A percentile compares a stretch with the other conserved stretches of the same genome.
phyloP scores from a whole-genome alignment of 2,329 filamentous ascomycete species.

The Colletotrichum abscissum region DNA sequence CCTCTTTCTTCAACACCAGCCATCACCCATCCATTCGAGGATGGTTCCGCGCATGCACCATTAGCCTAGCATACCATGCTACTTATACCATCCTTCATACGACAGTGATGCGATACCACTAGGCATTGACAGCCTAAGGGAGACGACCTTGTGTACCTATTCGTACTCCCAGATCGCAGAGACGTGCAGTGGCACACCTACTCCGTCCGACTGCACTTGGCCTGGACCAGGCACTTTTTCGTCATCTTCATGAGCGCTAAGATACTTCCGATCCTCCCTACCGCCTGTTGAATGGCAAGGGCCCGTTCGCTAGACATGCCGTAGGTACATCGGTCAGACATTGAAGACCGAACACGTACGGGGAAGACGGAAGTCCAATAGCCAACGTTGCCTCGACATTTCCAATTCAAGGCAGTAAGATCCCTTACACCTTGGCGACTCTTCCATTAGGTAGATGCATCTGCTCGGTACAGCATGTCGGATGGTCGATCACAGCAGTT shows the following conservation, averaged over 20 bases:
- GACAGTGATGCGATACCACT: constrained; percentile 14
- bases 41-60: not conserved
- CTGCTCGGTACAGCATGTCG: constrained; percentile 3
- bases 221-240: constrained; percentile 25
- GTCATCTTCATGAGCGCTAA: constrained; percentile 24
- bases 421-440: constrained; percentile 1
- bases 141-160: constrained; percentile 4
- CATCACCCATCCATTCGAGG: not conserved
- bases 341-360: not conserved
- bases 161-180: not conserved
- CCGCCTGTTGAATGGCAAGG: not conserved
- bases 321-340: constrained; percentile 4
- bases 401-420: not conserved
- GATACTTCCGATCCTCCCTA: constrained; percentile 8
- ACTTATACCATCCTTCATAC: constrained; percentile 22
- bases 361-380: not conserved
- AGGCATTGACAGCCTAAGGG: constrained; percentile 18
- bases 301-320: constrained; percentile 4
- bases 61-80: not conserved
- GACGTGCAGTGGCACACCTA: constrained; percentile 12
- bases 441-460: not conserved
- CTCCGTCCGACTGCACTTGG: constrained; percentile 10
- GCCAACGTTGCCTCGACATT: not conserved
- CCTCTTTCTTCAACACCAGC: not conserved
- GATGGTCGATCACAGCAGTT: constrained; percentile 2